Evolutionary conservation across 345 rosid genomes (phyloP), one percentile per base, ranked within the genome.

Genomic region (Aethionema arabicum): DNA sequence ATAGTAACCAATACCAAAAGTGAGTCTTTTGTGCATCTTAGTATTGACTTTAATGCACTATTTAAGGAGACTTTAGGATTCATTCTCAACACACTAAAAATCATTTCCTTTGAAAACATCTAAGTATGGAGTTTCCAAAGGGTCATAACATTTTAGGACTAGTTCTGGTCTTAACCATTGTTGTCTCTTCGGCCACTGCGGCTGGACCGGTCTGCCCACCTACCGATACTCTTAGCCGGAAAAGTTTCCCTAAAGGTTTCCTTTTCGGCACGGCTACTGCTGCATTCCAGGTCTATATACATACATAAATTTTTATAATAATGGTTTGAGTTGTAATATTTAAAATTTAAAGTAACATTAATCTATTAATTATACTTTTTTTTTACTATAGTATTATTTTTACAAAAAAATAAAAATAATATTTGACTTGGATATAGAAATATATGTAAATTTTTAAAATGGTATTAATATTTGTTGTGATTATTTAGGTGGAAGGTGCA

Each of bases 251-350:
- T 8, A 13, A 6, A 4, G 65, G 43, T 56, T 63, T 68, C 53
- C 31, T 62, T 4, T 62, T 62, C n/a, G 67, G 67, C 14, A 62
- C 67, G 0, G 67, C 67, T 1, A 35, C 57, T 2, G 31, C 67
- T 7, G 16, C 67, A 36, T 62, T n/a, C 21, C 67, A 62, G 57
- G 67, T 59, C 15, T 3, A 21, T 15, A 48, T 21, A 27, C 21
- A 16, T 27, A 43, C 1, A 3, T 3, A 11, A 11, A 43, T 4
- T 32, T 33, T 4, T 16, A 10, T 48, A 13, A 8, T 21, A 21
- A 21, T 21, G 27, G 1, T 21, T 21, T 21, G 2, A 21, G 27
- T 21, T 21, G 27, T 21, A 21, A 21, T 21, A 21, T 21, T 21
- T 21, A 1, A 21, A 21, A 21, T 1, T 21, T 2, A 21, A 21